Base-by-base conservation (phyloP, 2,329 filamentous ascomycete genomes). In the Fulvia fulva region DNA sequence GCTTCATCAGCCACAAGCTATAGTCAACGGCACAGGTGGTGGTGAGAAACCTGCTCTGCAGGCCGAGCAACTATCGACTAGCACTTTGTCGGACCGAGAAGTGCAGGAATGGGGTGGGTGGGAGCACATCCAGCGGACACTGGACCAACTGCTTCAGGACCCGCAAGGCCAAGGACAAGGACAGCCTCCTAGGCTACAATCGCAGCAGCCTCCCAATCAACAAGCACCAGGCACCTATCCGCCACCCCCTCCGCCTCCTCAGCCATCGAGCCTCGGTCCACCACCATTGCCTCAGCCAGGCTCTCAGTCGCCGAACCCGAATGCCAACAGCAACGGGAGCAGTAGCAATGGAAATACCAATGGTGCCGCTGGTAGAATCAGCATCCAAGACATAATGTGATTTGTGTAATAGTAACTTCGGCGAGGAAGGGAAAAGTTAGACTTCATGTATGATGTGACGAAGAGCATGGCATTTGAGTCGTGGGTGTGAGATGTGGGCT, bases 51-150 rank as follows among this genome's bases (percentile, higher is more conserved):
- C 57, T 9, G 53, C 55, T 4, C 46, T 62, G 34, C 60, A 55
- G 50, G 63, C 57, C 21, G 64, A 67, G 47, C 62, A 66, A 51
- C 55, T 67, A 7, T 65, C 65, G 3, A 63, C 61, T 9, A 63
- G 62, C 46, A 63, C 63, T 16, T 41, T 67, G 26, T 61, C 63
- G 0, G 64, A 70, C 46, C 67, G 65, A 23, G 70, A 72, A 54
- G 60, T 60, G 46, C 78, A 81, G 54, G 87, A 89, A 49, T 95
- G 90, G 90, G 85, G 86, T 53, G 90, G 89, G 1, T 97, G 92
- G 92, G 83, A 85, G 22, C 82, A 83, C 61, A 78, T 96, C 14
- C 87, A 94, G 67, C 79, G 81, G 55, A 79, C 83, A 22, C 77
- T 89, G 3, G 77, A 81, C 19, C 78, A 81, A 43, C 73, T 91